Conservation (phyloP, 2,329 filamentous ascomycete species). For the Orbilia blumenaviensis region DNA sequence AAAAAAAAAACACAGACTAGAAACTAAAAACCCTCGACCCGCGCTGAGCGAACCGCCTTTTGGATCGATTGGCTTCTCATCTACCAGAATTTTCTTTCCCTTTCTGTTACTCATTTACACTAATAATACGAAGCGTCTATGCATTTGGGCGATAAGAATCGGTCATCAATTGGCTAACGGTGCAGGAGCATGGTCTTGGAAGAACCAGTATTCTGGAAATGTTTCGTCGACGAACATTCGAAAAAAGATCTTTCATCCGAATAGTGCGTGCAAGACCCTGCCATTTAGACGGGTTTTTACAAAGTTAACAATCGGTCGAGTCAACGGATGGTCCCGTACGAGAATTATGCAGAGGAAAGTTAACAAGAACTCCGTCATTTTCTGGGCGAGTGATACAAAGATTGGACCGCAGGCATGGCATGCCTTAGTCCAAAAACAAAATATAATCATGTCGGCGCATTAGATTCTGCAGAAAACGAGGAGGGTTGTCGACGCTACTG, state of each 20-base stretch:
- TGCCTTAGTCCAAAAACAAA: neutral
- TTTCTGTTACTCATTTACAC: conserved; percentile 49
- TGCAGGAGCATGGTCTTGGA: conserved; percentile 28
- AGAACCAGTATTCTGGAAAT: conserved; percentile 28
- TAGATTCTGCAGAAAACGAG: conserved; percentile 29
- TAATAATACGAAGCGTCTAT: conserved; percentile 43
- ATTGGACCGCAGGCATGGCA: conserved; percentile 35
- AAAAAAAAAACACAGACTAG: no score
- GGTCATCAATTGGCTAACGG: conserved; percentile 29
- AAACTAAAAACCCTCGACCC: no score
- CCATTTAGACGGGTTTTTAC: conserved; percentile 4
- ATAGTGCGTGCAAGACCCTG: conserved; percentile 27
- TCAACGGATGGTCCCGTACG: conserved; percentile 28
- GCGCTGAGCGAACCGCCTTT: no score
- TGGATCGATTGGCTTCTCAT: neutral
- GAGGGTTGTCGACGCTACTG: conserved; percentile 17
- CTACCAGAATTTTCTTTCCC: neutral
- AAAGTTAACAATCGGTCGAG: conserved; percentile 1
- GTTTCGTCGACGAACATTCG: conserved; percentile 2
- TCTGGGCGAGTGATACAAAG: conserved; percentile 23
- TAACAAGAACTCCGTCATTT: conserved; percentile 11
- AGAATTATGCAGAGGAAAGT: conserved; percentile 8
- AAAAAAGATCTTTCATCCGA: conserved; percentile 36
- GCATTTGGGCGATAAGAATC: conserved; percentile 45
- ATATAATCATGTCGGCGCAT: conserved; percentile 20